These are phyloP conservation scores for Brassica hybrid DNA, from an alignment of 441 rosid species.

Conservation along the genomic window DNA sequence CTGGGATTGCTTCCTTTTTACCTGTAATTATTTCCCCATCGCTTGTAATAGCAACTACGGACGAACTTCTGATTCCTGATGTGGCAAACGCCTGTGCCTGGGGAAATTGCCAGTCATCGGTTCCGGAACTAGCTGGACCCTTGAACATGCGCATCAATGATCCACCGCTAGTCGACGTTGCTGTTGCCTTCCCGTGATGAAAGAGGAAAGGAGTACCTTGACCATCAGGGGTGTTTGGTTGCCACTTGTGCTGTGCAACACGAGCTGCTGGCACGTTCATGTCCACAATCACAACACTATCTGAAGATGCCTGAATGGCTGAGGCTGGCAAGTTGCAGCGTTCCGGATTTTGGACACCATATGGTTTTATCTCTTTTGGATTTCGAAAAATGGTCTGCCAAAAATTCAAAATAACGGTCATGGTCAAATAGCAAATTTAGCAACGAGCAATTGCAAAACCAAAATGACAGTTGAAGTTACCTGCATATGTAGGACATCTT, in stretches of 20 bases:
- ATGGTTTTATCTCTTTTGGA: constrained; percentile 86
- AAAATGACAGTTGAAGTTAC: constrained; percentile 45
- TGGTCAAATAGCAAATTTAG: neutral
- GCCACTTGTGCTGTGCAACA: constrained; percentile 96
- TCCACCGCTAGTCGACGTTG: constrained; percentile 81
- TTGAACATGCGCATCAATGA: constrained; percentile 92
- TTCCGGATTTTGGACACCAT: constrained; percentile 77
- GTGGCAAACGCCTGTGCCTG: constrained; percentile 94
- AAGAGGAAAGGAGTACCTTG: constrained; percentile 96
- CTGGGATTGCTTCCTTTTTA: constrained; percentile 34
- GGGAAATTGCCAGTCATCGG: constrained; percentile 84
- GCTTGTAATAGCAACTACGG: constrained; percentile 79
- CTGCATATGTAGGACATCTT: constrained; percentile 94
- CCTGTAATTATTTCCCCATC: constrained; percentile 95
- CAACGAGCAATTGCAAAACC: constrained; percentile 29
- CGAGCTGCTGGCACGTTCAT: constrained; percentile 93
- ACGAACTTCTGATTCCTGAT: constrained; percentile 84
- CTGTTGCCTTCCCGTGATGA: constrained; percentile 79
- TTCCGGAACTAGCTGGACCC: constrained; percentile 67
- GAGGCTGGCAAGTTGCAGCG: constrained; percentile 99
- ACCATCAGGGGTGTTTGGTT: constrained; percentile 97
- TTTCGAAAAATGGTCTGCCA: constrained; percentile 93
- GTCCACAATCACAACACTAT: constrained; percentile 80
- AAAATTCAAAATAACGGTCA: constrained; percentile 28
- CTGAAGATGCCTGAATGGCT: constrained; percentile 89